Percentiles rank a stretch among this genome's conserved stretches.
phyloP scores from a whole-genome alignment of 2,329 filamentous ascomycete species.

The Gnomoniopsis smithogilvyi region DNA sequence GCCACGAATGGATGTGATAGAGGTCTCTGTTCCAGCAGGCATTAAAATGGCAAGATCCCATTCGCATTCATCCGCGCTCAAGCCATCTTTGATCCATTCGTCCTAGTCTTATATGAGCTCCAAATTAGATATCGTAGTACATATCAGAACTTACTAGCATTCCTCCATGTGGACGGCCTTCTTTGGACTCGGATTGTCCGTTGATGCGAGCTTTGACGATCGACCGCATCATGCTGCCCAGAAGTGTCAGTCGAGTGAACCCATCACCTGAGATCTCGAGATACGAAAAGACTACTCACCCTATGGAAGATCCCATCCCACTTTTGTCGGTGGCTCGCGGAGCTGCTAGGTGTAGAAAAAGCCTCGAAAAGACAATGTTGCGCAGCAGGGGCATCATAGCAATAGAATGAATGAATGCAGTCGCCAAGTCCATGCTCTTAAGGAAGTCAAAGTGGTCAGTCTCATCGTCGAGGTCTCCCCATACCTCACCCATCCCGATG shows the following conservation, averaged over 20 bases:
- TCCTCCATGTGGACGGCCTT: neutral
- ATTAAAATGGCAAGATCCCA: constrained; percentile 1
- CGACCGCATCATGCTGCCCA: neutral
- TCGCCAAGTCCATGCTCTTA: neutral
- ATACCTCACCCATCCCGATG: constrained; percentile 9
- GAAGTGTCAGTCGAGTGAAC: neutral
- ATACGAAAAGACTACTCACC: neutral
- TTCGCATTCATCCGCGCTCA: neutral
- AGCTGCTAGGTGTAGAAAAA: neutral
- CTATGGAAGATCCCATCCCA: constrained; percentile 12
- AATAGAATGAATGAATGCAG: constrained; percentile 2
- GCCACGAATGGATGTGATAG: constrained; percentile 41
- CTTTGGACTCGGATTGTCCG: neutral
- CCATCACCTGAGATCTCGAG: neutral
- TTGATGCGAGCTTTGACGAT: neutral
- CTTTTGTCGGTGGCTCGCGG: constrained; percentile 9
- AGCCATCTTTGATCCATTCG: constrained; percentile 7
- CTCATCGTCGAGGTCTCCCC: constrained; percentile 13
- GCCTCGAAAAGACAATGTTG: neutral
- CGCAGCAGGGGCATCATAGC: neutral
- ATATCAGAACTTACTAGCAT: neutral
- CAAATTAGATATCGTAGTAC: neutral
- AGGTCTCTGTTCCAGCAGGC: constrained; percentile 49
- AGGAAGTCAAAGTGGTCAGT: constrained; percentile 9
- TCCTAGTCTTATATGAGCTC: neutral